phyloP scores from a whole-genome alignment of 1,139 yeast species.

The Suhomyces ambrosiae region DNA sequence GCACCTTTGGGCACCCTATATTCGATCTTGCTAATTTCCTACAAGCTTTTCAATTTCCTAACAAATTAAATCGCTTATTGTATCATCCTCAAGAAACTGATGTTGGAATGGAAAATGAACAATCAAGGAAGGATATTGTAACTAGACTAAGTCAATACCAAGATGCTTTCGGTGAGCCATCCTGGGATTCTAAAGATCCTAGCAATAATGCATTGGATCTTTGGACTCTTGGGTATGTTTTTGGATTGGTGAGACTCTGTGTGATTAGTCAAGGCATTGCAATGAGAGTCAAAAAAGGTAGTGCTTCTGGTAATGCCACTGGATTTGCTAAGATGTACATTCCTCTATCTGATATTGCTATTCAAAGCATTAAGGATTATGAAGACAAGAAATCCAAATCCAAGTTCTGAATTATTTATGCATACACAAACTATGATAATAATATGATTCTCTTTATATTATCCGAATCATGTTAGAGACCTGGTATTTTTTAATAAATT shows the following conservation, averaged over 20 bases:
- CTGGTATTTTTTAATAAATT: no score
- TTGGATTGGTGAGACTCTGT: conserved; percentile 59
- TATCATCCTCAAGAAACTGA: conserved; percentile 33
- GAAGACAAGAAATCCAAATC: conserved; percentile 5
- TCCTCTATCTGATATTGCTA: conserved; percentile 43
- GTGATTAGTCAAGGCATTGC: conserved; percentile 72
- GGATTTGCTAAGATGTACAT: conserved; percentile 48
- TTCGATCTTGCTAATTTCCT: conserved; percentile 64
- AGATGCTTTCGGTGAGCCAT: conserved; percentile 28
- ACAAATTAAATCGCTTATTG: conserved; percentile 31
- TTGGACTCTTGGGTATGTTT: conserved; percentile 62
- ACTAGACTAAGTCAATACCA: conserved; percentile 32
- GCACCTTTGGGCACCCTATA: conserved; percentile 68
- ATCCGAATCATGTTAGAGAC: no score
- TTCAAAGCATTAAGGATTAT: conserved; percentile 15
- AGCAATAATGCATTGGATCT: conserved; percentile 43
- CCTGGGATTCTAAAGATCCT: conserved; percentile 38
- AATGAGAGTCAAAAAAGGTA: conserved; percentile 58
- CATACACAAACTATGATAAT: background rate
- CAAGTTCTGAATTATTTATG: conserved; percentile 12
- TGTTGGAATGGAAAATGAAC: conserved; percentile 40
- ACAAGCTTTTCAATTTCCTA: conserved; percentile 58
- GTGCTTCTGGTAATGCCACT: conserved; percentile 60
- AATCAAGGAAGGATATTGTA: conserved; percentile 27
- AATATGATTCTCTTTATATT: background rate